Conservation (phyloP, 192 early-diverging fungal species). For the Lobosporangium transversale region DNA sequence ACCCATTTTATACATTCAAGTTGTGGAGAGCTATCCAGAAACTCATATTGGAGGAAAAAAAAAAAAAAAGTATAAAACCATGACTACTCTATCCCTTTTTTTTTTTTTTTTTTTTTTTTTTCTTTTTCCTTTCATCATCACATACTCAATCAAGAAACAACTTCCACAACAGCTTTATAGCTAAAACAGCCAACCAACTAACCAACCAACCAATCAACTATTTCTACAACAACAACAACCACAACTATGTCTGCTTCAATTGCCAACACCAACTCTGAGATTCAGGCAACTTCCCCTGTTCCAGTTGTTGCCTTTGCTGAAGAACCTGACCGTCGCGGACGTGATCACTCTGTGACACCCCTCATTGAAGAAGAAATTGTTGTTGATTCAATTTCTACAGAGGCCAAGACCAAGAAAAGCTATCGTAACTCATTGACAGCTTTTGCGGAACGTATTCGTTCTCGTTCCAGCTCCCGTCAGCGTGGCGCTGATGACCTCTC, state of each 20-base stretch:
- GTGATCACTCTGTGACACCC: conserved; percentile 1
- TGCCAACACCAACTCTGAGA: neutral
- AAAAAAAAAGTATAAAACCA: conserved; percentile 13
- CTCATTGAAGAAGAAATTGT: neutral
- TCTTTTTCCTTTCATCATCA: neutral
- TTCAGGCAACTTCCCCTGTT: neutral
- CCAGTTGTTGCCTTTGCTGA: conserved; percentile 17
- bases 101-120: neutral
- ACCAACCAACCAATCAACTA: conserved; percentile 16
- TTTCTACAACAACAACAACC: conserved; percentile 7
- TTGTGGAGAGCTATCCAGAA: neutral
- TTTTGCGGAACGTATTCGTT: conserved; percentile 33
- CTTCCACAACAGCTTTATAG: neutral
- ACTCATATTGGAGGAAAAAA: neutral
- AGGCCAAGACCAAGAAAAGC: conserved; percentile 7
- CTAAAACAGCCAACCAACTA: conserved; percentile 22
- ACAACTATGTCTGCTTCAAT: neutral
- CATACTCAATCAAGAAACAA: neutral
- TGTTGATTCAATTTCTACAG: neutral
- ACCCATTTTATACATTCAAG: too few relatives aligned
- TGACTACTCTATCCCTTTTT: neutral
- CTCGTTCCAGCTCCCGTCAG: conserved; percentile 21
- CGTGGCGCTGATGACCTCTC: conserved; percentile 10
- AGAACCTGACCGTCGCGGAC: conserved; percentile 18
- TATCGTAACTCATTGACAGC: conserved; percentile 29